Conservation (phyloP, 2,329 filamentous ascomycete species). For the Penicillium sp. region DNA sequence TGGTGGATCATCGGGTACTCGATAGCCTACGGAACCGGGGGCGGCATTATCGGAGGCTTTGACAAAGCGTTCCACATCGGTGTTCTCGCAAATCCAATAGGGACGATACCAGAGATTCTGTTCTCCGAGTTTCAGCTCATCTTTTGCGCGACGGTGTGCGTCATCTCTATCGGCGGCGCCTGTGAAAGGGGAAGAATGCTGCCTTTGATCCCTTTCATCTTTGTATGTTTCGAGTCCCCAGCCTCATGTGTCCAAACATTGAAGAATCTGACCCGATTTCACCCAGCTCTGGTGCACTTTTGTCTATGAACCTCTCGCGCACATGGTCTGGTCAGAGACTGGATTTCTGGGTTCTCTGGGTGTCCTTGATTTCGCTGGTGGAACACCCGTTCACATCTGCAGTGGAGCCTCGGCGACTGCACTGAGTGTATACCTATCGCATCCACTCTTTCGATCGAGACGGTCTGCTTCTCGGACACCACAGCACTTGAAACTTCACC, state of each 20-base stretch:
- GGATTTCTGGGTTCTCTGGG: slow-evolving; percentile 50
- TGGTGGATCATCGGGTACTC: slow-evolving; percentile 57
- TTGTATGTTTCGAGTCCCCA: slow-evolving; percentile 28
- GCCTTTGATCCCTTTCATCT: slow-evolving; percentile 54
- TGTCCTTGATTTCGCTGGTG: slow-evolving; percentile 53
- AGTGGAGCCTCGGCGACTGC: slow-evolving; percentile 49
- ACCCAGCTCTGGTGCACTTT: slow-evolving; percentile 55
- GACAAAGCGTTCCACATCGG: slow-evolving; percentile 51
- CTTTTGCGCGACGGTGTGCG: slow-evolving; percentile 56
- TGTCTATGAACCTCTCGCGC: slow-evolving; percentile 53
- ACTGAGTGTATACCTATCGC: slow-evolving; percentile 55
- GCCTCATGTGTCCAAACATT: neutral
- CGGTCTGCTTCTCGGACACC: slow-evolving; percentile 51
- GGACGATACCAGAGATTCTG: slow-evolving; percentile 55
- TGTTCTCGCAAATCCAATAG: slow-evolving; percentile 54
- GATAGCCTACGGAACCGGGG: slow-evolving; percentile 54
- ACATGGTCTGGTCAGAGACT: slow-evolving; percentile 54
- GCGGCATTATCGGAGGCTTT: slow-evolving; percentile 51
- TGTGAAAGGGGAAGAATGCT: slow-evolving; percentile 54
- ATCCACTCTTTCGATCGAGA: slow-evolving; percentile 53
- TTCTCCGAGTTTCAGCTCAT: slow-evolving; percentile 58
- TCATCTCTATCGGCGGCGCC: slow-evolving; percentile 54
- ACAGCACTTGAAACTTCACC: slow-evolving; percentile 52
- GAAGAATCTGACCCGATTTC: neutral
- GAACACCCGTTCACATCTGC: slow-evolving; percentile 50